Conservation (phyloP, 345 rosid genomes). For the Clausena lansium region DNA sequence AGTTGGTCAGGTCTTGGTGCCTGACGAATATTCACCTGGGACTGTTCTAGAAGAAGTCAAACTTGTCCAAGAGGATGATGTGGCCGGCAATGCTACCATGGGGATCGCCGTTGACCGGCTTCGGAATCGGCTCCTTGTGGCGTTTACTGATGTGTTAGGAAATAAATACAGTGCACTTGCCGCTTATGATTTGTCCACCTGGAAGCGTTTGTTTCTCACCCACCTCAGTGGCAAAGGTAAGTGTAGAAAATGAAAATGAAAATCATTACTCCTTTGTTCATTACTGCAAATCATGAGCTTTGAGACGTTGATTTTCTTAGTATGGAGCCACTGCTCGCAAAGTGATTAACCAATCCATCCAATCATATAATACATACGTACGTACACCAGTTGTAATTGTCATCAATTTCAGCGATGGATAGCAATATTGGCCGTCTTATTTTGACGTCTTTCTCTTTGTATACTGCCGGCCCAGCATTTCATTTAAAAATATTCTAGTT, state of each 20-base stretch:
- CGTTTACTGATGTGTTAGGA: constrained; percentile 56
- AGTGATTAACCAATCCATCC: too few relatives aligned
- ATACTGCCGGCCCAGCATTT: too few relatives aligned
- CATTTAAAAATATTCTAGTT: too few relatives aligned
- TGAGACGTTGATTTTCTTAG: too few relatives aligned
- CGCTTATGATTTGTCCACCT: constrained; percentile 84
- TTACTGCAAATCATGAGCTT: too few relatives aligned
- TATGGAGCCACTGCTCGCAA: too few relatives aligned
- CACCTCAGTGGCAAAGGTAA: constrained; percentile 59
- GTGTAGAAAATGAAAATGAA: constrained; percentile 3
- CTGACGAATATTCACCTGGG: constrained; percentile 22
- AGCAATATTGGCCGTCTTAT: too few relatives aligned
- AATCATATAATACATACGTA: too few relatives aligned
- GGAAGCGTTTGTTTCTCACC: constrained; percentile 70
- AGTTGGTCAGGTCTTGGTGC: constrained; percentile 60
- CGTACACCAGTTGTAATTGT: too few relatives aligned
- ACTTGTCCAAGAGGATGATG: constrained; percentile 60
- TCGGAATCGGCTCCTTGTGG: constrained; percentile 75
- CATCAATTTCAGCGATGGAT: too few relatives aligned
- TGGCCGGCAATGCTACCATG: constrained; percentile 65
- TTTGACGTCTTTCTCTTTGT: too few relatives aligned
- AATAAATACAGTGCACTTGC: constrained; percentile 61
- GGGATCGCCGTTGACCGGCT: constrained; percentile 64
- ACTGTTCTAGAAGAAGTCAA: constrained; percentile 49
- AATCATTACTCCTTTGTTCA: too few relatives aligned